phyloP scores from a whole-genome alignment of 169 alveolate genomes.

The Eimeria praecox region DNA sequence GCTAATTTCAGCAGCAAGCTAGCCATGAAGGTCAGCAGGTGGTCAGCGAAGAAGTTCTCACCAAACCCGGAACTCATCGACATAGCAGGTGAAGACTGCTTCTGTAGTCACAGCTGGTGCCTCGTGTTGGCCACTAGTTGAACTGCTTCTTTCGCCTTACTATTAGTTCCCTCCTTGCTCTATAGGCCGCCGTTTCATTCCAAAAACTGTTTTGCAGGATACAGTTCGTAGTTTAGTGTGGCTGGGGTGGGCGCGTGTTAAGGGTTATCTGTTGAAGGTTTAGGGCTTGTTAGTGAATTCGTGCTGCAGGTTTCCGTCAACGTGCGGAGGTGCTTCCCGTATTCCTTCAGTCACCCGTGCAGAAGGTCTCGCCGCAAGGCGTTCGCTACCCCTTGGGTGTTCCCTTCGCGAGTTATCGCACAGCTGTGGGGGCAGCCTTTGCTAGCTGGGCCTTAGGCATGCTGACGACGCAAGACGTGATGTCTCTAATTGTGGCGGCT shows the following conservation, averaged over 20 bases:
- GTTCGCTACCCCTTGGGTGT: slow-evolving; percentile 62
- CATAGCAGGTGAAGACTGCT: not conserved
- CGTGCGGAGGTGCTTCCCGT: slow-evolving; percentile 22
- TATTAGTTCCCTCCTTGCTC: not conserved
- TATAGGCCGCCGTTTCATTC: not conserved
- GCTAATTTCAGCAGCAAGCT: slow-evolving; percentile 61
- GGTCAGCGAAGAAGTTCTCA: slow-evolving; percentile 44
- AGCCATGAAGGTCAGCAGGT: slow-evolving; percentile 51
- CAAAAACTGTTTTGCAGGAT: not conserved
- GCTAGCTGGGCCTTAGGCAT: slow-evolving; percentile 45
- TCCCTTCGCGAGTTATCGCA: slow-evolving; percentile 69
- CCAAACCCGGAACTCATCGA: slow-evolving; percentile 30
- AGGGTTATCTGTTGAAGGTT: not conserved
- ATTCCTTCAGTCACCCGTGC: slow-evolving; percentile 16
- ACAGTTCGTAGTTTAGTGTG: not conserved
- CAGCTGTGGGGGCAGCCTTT: slow-evolving; percentile 63
- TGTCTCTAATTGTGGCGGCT: slow-evolving; percentile 61
- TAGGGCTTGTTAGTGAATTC: not conserved
- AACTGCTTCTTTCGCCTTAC: not conserved
- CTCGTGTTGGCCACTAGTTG: not conserved
- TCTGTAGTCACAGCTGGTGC: not conserved
- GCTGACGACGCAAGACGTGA: slow-evolving; percentile 71
- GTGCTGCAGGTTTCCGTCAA: slow-evolving; percentile 41
- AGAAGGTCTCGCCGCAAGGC: slow-evolving; percentile 33
- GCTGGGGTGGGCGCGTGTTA: not conserved